Evolutionary conservation across 495 filamentous ascomycete genomes (phyloP), one percentile per base, ranked within the genome.

Genomic region (Trichoderma parareesei): DNA sequence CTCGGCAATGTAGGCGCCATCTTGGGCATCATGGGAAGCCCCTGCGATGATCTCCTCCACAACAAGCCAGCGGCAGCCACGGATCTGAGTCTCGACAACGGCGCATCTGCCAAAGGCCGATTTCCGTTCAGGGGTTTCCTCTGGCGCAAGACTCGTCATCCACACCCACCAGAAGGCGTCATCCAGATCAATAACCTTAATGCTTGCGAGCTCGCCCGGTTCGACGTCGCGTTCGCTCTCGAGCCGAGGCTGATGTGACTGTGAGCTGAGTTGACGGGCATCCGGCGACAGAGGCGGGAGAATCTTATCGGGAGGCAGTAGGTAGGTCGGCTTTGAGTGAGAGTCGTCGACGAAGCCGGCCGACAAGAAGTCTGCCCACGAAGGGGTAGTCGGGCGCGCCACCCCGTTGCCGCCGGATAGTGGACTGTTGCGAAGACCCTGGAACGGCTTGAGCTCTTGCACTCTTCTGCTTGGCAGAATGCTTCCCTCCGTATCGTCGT

Each of bases 91-190:
- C 72, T 98, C 94, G 18, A 98, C 79, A 16, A 98, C 81, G 20
- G 94, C 91, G 71, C 95, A 98, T 67, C 95, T 84, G 14, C 94
- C 95, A 75, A 98, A 98, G 18, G 91, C 90, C 4, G 92, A 88
- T 74, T 98, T 98, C 64, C 94, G 85, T 40, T 86, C 80, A 0
- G 84, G 74, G 2, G 92, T 87, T 74, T 98, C 94, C 69, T 98
- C 94, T 7, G 85, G 88, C 2, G 93, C 93, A 72, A 98, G 76
- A 80, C 94, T 98, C 69, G 85, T 94, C 82, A 98, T 97, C 94
- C 94, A 98, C 35, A 98, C 94, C 94, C 94, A 98, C 95, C 95
- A 98, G 74, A 98, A 98, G 0, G 93, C 88, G 72, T 98, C 94
- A 71, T 98, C 94, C 11, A 98, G 78, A 66, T 95, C 89, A 60